A percentile compares a stretch with the other conserved stretches of the same genome.
Evolutionary conservation across 257 asterid species (phyloP).

Genomic region (Solanum stenotomum): DNA sequence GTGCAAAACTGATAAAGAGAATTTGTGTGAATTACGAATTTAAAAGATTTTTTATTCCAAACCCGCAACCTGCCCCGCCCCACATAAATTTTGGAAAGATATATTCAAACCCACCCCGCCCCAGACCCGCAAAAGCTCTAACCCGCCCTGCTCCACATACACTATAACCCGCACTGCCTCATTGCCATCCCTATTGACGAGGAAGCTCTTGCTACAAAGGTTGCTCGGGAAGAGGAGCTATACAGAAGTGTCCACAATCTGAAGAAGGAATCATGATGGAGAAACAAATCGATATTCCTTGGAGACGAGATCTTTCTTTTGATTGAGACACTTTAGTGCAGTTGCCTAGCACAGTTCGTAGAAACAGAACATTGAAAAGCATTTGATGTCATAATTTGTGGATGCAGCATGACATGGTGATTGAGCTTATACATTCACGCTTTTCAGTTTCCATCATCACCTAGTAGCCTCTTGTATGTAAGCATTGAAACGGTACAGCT

Average conservation of each 20-base stretch:
- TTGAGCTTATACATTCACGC: not conserved
- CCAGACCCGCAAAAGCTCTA: too few species aligned
- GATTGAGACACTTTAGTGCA: not conserved
- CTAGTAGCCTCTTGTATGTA: conserved; percentile 76
- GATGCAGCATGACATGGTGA: too few species aligned
- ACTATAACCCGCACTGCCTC: too few species aligned
- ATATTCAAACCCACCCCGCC: too few species aligned
- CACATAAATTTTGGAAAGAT: too few species aligned
- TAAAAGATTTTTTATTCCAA: too few species aligned
- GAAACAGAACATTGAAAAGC: not conserved
- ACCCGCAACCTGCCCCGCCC: too few species aligned
- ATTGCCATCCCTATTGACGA: conserved; percentile 32
- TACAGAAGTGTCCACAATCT: conserved; percentile 43
- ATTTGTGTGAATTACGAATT: too few species aligned
- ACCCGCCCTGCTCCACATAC: too few species aligned
- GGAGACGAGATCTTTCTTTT: not conserved
- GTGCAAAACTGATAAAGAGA: too few species aligned
- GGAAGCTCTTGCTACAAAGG: conserved; percentile 84
- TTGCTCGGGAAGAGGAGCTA: conserved; percentile 54
- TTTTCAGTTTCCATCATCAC: not conserved
- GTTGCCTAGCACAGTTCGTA: not conserved
- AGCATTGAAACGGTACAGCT: conserved; percentile 59
- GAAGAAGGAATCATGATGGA: conserved; percentile 43
- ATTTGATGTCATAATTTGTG: not conserved
- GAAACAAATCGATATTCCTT: not conserved